phyloP scores from a whole-genome alignment of 2,329 filamentous ascomycete genomes.

The Hyphodiscus sp. region DNA sequence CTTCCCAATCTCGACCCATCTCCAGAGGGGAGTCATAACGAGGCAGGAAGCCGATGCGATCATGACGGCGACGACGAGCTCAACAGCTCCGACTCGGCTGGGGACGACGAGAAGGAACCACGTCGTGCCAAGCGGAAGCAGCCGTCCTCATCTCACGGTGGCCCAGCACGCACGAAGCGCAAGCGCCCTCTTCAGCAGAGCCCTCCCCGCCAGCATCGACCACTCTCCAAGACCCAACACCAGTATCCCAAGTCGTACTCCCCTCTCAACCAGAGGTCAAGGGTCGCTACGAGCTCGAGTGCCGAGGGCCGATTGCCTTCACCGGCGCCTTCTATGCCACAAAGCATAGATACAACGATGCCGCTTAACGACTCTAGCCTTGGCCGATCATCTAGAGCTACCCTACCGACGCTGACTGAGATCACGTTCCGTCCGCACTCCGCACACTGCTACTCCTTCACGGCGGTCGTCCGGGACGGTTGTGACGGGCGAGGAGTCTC shows the following conservation, averaged over 20 bases:
- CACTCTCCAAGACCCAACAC: too few relatives aligned
- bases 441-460: conserved; percentile 13
- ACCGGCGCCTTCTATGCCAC: conserved; percentile 6
- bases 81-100: too few relatives aligned
- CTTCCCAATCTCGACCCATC: conserved; percentile 10
- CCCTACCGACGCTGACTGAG: conserved; percentile 10
- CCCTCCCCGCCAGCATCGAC: too few relatives aligned
- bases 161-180: too few relatives aligned
- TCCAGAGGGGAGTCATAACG: conserved; percentile 11
- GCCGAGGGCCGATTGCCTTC: conserved; percentile 12
- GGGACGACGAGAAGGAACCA: too few relatives aligned
- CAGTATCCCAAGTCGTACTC: too few relatives aligned
- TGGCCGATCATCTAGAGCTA: conserved; percentile 6
- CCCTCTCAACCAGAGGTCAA: too few relatives aligned
- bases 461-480: too few relatives aligned
- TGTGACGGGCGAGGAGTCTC: too few relatives aligned
- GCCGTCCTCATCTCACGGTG: too few relatives aligned
- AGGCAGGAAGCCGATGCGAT: conserved; percentile 6
- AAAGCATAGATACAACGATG: conserved; percentile 10
- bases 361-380: neutral
- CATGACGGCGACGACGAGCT: conserved; percentile 9
- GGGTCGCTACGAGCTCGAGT: conserved; percentile 5
- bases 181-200: too few relatives aligned
- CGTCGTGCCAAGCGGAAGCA: too few relatives aligned
- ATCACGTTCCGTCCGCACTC: conserved; percentile 13